Conservation (phyloP, 805 yeast species). For the Kockiozyma suomiensis region DNA sequence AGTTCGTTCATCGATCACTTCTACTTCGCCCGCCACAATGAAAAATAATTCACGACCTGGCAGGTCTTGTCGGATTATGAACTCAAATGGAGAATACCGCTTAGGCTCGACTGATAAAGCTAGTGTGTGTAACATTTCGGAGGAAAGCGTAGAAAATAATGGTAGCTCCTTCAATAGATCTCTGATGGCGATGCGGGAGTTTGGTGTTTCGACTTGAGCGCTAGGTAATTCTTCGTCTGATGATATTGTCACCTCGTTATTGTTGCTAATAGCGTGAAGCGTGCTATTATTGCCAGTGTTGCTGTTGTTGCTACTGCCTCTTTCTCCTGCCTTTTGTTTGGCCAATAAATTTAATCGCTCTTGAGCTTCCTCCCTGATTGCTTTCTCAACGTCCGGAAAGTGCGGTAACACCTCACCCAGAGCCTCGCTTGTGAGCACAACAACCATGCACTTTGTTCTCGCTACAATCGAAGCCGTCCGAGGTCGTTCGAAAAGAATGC, state of each 20-base stretch:
- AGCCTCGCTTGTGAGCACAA: constrained; percentile 67
- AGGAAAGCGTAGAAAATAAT: constrained; percentile 59
- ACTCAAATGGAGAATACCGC: constrained; percentile 58
- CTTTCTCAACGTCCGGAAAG: constrained; percentile 66
- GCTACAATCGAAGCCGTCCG: constrained; percentile 80
- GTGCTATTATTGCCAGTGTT: neutral
- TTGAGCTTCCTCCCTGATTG: constrained; percentile 77
- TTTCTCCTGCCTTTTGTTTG: constrained; percentile 47
- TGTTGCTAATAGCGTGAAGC: neutral
- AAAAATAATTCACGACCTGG: constrained; percentile 66
- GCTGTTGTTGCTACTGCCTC: neutral
- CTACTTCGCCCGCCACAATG: constrained; percentile 69
- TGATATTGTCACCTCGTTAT: neutral
- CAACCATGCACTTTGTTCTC: constrained; percentile 64
- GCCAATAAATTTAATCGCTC: constrained; percentile 73
- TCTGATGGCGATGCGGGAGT: constrained; percentile 44
- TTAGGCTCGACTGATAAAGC: constrained; percentile 65
- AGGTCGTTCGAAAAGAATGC: constrained; percentile 72
- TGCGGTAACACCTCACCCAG: constrained; percentile 60
- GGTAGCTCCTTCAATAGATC: constrained; percentile 62
- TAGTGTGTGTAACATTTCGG: constrained; percentile 61
- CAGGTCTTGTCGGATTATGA: constrained; percentile 62
- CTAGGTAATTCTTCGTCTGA: neutral
- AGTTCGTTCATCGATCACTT: constrained; percentile 53
- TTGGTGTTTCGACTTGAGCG: constrained; percentile 16